phyloP scores from a whole-genome alignment of 2,329 filamentous ascomycete species.

The Pyricularia pennisetigena region DNA sequence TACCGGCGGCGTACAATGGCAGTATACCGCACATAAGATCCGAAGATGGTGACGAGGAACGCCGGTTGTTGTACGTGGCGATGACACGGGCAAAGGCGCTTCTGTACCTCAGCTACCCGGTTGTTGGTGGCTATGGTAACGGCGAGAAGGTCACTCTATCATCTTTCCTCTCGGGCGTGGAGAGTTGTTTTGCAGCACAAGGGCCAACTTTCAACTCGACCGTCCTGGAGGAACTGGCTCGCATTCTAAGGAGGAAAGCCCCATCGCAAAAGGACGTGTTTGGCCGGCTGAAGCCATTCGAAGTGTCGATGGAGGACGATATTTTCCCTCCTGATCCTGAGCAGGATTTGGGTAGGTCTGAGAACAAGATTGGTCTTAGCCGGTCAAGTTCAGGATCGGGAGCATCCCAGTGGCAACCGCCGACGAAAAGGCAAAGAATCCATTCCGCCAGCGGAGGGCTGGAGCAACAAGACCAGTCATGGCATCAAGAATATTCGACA shows the following conservation, averaged over 20 bases:
- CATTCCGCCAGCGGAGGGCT: slow-evolving; percentile 18
- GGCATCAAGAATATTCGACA: slow-evolving; percentile 39
- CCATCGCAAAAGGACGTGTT: slow-evolving; percentile 47
- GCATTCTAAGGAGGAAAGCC: slow-evolving; percentile 56
- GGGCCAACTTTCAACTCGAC: slow-evolving; percentile 61
- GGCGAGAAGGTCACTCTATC: slow-evolving; percentile 56
- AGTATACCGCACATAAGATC: slow-evolving; percentile 82
- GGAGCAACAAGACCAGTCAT: slow-evolving; percentile 20
- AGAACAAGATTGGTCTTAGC: background rate
- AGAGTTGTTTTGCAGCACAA: slow-evolving; percentile 38
- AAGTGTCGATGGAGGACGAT: slow-evolving; percentile 56
- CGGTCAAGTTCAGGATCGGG: background rate
- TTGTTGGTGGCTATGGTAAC: slow-evolving; percentile 50
- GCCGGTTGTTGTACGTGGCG: slow-evolving; percentile 83
- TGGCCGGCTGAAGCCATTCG: slow-evolving; percentile 33
- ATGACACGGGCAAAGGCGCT: slow-evolving; percentile 90
- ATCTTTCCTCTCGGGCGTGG: slow-evolving; percentile 55
- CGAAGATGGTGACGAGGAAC: slow-evolving; percentile 80
- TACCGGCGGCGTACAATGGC: slow-evolving; percentile 81
- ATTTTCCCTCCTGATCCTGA: slow-evolving; percentile 56
- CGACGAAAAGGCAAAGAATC: slow-evolving; percentile 17
- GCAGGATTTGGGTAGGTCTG: slow-evolving; percentile 16
- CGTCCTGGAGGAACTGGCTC: slow-evolving; percentile 56
- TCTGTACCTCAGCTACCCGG: slow-evolving; percentile 74
- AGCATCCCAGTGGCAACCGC: slow-evolving; percentile 3